Evolutionary conservation across 2,329 filamentous ascomycete species (phyloP), one percentile per base, ranked within the genome.

Genomic region (Cladophialophora chaetospira): DNA sequence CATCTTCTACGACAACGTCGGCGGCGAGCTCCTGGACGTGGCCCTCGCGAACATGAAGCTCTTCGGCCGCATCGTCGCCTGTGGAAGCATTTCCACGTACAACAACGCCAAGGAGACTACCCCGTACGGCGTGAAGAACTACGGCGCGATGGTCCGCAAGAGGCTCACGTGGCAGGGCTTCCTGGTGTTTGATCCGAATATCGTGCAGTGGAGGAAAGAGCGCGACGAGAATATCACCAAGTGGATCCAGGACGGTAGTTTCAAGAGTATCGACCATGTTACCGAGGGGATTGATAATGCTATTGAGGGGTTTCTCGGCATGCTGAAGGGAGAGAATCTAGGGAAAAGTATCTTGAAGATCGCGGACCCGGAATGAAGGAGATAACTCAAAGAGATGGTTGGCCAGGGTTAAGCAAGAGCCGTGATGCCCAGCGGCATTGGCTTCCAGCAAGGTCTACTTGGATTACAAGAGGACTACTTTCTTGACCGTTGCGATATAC

Each of bases 251-350:
- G 87, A 91, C 4, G 88, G 88, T 13, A 82, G 77, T 19, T 79
- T 92, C 75, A 86, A 87, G 76, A 80, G 82, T 49, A 83, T 85
- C 75, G 74, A 87, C 59, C 74, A 79, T 64, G 71, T 86, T 17
- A 89, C 85, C 0, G 78, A 86, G 55, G 87, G 88, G 15, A 89
- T 91, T 56, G 88, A 91, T 59, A 82, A 86, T 57, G 86, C 84
- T 0, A 73, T 82, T 4, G 81, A 89, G 44, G 88, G 85, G 0
- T 79, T 92, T 55, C 70, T 90, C 5, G 86, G 82, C 8, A 83
- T 91, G 78, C 74, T 91, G n/a, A 71, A 80, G 67, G 88, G 88
- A 38, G 79, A 86, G 70, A 91, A 91, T 74, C 89, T 91, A 71
- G 88, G 88, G 60, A 92, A 92, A 80, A 85, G 88, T 11, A 80